Percentiles rank a stretch among this genome's conserved stretches.
These are phyloP conservation scores for Mortierella sp. DNA, from an alignment of 371 early-diverging fungal species.

Conservation along the genomic window DNA sequence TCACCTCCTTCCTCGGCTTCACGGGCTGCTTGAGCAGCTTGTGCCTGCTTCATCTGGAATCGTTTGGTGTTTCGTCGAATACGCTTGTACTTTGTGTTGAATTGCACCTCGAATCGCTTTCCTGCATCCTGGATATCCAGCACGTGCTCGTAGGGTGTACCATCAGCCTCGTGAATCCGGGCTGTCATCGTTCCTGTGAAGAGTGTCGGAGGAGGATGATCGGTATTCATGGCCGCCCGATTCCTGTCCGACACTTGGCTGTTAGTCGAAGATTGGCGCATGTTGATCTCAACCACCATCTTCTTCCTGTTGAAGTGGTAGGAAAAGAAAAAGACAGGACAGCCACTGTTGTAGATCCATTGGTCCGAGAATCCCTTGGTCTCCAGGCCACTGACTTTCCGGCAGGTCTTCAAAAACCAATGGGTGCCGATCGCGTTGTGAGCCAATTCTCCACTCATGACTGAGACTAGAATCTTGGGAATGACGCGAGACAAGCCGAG, in stretches of 20 bases:
- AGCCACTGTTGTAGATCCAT: constrained; percentile 93
- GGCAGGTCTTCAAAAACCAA: constrained; percentile 83
- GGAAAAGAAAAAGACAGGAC: constrained; percentile 86
- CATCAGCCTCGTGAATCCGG: constrained; percentile 94
- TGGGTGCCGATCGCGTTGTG: constrained; percentile 86
- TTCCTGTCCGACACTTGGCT: constrained; percentile 16
- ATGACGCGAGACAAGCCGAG: constrained; percentile 86
- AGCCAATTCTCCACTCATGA: constrained; percentile 87
- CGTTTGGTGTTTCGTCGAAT: constrained; percentile 89
- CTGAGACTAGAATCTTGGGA: constrained; percentile 82
- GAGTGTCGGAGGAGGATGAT: constrained; percentile 59
- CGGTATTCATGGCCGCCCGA: constrained; percentile 25
- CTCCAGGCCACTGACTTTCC: constrained; percentile 85
- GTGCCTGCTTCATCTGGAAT: constrained; percentile 84
- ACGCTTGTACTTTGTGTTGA: constrained; percentile 97
- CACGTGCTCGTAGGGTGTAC: constrained; percentile 94
- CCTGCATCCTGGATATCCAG: constrained; percentile 83
- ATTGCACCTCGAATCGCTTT: constrained; percentile 91
- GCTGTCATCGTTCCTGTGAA: constrained; percentile 90
- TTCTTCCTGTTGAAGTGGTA: constrained; percentile 94
- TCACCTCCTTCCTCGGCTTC: constrained; percentile 80
- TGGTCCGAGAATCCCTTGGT: constrained; percentile 90
- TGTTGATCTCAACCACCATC: constrained; percentile 92
- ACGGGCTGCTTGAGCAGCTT: constrained; percentile 84
- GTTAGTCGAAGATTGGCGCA: constrained; percentile 89